Percentiles rank a stretch among this genome's conserved stretches.
These are phyloP conservation scores for Diplotaxis tenuifolia DNA, from an alignment of 345 rosid genomes.

Conservation along the genomic window DNA sequence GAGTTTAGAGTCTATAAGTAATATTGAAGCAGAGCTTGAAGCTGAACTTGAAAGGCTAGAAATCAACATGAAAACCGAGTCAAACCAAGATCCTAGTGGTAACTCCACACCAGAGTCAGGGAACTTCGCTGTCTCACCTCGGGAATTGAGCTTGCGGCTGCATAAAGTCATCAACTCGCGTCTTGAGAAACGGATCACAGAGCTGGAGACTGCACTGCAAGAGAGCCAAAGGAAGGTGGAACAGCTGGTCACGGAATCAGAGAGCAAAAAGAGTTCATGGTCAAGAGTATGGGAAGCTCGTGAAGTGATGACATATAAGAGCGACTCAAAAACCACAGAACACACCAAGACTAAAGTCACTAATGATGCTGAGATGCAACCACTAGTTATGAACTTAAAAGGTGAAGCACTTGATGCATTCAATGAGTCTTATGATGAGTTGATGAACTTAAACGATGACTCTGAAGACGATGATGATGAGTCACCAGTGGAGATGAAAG, in stretches of 20 bases:
- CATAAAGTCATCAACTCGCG: constrained; percentile 70
- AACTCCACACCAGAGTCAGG: constrained; percentile 49
- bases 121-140: constrained; percentile 75
- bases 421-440: constrained; percentile 66
- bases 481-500: constrained; percentile 36
- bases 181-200: constrained; percentile 61
- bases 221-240: constrained; percentile 67
- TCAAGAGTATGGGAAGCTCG: constrained; percentile 36
- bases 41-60: constrained; percentile 95
- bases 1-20: too few relatives aligned
- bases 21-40: constrained; percentile 97
- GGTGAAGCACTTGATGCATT: constrained; percentile 82
- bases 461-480: constrained; percentile 56
- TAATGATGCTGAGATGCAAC: constrained; percentile 41
- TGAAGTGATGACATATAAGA: constrained; percentile 33
- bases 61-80: constrained; percentile 51
- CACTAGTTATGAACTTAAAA: constrained; percentile 63
- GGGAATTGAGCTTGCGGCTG: constrained; percentile 66
- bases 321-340: constrained; percentile 34
- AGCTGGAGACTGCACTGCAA: constrained; percentile 74
- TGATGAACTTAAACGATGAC: constrained; percentile 56
- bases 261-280: constrained; percentile 37
- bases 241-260: constrained; percentile 48
- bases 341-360: constrained; percentile 29
- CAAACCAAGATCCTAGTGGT: constrained; percentile 57